phyloP scores from a whole-genome alignment of 805 yeast species.

The Kuraishia borneana region DNA sequence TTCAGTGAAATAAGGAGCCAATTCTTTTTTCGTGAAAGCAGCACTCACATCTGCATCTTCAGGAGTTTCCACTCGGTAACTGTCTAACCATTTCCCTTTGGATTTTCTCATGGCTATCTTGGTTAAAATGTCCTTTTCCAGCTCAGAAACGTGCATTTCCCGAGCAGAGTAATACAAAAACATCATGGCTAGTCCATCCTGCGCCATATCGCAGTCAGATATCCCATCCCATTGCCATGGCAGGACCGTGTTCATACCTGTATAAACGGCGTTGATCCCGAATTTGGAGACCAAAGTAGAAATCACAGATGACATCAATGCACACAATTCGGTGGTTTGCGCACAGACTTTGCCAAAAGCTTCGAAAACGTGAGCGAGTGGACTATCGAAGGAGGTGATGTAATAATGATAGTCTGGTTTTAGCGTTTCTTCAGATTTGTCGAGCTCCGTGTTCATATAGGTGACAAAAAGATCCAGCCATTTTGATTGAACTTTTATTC shows the following conservation, averaged over 20 bases:
- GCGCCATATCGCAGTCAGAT: neutral
- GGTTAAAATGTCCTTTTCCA: neutral
- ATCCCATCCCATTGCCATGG: slow-evolving; percentile 1
- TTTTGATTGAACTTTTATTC: slow-evolving; percentile 22
- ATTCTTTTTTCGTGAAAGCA: neutral
- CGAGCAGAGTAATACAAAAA: neutral
- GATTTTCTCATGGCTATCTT: neutral
- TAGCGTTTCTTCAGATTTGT: slow-evolving; percentile 2
- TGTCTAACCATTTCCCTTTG: neutral
- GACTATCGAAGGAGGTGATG: slow-evolving; percentile 27
- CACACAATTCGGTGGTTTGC: neutral
- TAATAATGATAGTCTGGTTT: slow-evolving; percentile 31
- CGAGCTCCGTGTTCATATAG: slow-evolving; percentile 24
- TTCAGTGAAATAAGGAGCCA: neutral
- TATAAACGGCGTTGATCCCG: slow-evolving; percentile 36
- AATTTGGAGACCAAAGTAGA: slow-evolving; percentile 17
- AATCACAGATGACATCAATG: slow-evolving; percentile 2
- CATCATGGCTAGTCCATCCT: neutral
- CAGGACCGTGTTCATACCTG: slow-evolving; percentile 30
- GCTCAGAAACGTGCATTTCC: neutral
- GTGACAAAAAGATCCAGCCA: slow-evolving; percentile 26
- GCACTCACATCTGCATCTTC: neutral
- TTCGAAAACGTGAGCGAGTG: slow-evolving; percentile 10
- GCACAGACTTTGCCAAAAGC: neutral
- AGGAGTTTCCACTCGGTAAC: neutral